Evolutionary conservation across 2,329 filamentous ascomycete species (phyloP).

Genomic region (Pyricularia sp.): DNA sequence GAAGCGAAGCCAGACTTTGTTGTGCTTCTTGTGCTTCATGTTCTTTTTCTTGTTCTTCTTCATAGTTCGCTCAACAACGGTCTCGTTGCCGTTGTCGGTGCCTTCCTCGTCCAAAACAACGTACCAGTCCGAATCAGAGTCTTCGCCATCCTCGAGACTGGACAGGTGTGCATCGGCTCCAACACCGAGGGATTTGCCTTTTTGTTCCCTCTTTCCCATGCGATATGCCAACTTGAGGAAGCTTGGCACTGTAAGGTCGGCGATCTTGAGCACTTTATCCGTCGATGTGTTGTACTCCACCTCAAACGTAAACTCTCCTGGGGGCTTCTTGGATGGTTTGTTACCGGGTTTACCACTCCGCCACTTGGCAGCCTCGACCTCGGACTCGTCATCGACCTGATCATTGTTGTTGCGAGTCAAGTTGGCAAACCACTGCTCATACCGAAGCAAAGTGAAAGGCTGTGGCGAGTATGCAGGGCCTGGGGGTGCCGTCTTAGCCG

Average conservation of each 20-base stretch:
- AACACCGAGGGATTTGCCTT: slow-evolving; percentile 9
- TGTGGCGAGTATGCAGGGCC: slow-evolving; percentile 89
- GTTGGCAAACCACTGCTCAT: slow-evolving; percentile 90
- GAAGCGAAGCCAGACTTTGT: slow-evolving; percentile 71
- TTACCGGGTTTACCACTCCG: slow-evolving; percentile 54
- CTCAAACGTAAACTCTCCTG: slow-evolving; percentile 61
- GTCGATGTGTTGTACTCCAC: slow-evolving; percentile 80
- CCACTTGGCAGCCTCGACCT: slow-evolving; percentile 35
- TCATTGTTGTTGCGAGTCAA: slow-evolving; percentile 83
- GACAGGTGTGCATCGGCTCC: slow-evolving; percentile 9
- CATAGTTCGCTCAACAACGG: slow-evolving; percentile 25
- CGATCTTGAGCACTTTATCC: slow-evolving; percentile 64
- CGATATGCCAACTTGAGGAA: slow-evolving; percentile 70
- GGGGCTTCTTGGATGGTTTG: slow-evolving; percentile 43
- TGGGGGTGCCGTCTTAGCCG: slow-evolving; percentile 62
- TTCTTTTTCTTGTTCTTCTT: slow-evolving; percentile 42
- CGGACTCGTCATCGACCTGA: slow-evolving; percentile 26
- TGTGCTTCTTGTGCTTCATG: slow-evolving; percentile 35
- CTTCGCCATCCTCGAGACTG: slow-evolving; percentile 7
- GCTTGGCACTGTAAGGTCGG: slow-evolving; percentile 77
- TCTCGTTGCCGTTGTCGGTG: slow-evolving; percentile 17
- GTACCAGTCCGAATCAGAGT: slow-evolving; percentile 14
- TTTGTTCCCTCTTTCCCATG: slow-evolving; percentile 48
- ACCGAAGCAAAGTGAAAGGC: slow-evolving; percentile 66
- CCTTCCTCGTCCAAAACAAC: slow-evolving; percentile 19